Conservation (phyloP, 441 rosid species). For the Flueggea neowawraea region DNA sequence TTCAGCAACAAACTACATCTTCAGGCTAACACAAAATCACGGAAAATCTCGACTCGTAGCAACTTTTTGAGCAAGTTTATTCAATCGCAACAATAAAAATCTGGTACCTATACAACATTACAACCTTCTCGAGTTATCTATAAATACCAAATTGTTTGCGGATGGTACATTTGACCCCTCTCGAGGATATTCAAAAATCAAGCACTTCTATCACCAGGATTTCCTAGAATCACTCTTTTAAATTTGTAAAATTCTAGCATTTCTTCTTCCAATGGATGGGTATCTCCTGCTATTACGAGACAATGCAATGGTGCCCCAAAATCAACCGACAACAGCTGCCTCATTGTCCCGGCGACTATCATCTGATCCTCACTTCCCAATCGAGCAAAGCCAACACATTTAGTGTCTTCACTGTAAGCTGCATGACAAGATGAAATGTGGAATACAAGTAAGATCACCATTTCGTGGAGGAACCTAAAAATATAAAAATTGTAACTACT, state of each 20-base stretch:
- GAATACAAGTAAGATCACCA: too few relatives aligned
- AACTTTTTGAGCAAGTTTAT: too few relatives aligned
- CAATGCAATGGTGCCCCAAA: constrained; percentile 88
- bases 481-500: too few relatives aligned
- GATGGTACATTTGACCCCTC: too few relatives aligned
- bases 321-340: constrained; percentile 54
- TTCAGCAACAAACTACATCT: too few relatives aligned
- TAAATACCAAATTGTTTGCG: too few relatives aligned
- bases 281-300: constrained; percentile 75
- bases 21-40: too few relatives aligned
- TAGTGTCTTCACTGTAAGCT: constrained; percentile 66
- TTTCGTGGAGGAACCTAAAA: too few relatives aligned
- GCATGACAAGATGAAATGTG: constrained; percentile 1
- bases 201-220: constrained; percentile 3
- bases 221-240: constrained; percentile 6
- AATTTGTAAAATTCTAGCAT: constrained; percentile 71
- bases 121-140: too few relatives aligned
- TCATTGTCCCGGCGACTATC: constrained; percentile 84
- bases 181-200: constrained; percentile 1
- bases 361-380: constrained; percentile 83
- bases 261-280: constrained; percentile 89
- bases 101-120: too few relatives aligned
- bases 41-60: too few relatives aligned
- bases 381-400: constrained; percentile 80
- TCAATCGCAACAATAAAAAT: too few relatives aligned